Percentiles rank a stretch among this genome's conserved stretches.
These are phyloP conservation scores for Davidsoniella neocaledoniae DNA, from an alignment of 2,329 filamentous ascomycete genomes.

Conservation along the genomic window DNA sequence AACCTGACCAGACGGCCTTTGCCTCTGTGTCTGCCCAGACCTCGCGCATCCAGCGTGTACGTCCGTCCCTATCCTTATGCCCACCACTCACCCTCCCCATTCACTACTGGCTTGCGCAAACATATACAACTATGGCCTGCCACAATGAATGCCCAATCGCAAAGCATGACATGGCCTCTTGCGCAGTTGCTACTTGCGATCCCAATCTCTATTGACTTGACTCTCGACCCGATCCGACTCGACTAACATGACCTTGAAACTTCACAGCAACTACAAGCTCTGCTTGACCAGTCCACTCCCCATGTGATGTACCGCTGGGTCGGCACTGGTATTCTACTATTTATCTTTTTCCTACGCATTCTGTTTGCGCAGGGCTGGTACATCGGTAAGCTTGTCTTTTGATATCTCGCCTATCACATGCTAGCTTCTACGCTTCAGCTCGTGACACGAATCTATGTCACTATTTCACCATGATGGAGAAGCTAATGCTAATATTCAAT, in stretches of 20 bases:
- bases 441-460: not conserved
- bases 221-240: not conserved
- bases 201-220: not conserved
- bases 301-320: slow-evolving; percentile 82
- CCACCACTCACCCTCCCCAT: not conserved
- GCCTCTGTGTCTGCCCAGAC: slow-evolving; percentile 78
- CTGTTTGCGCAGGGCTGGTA: slow-evolving; percentile 95
- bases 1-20: slow-evolving; percentile 84
- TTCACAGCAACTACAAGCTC: slow-evolving; percentile 73
- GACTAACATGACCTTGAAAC: not conserved
- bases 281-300: slow-evolving; percentile 85
- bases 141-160: too few species aligned
- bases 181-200: not conserved
- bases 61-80: slow-evolving; percentile 18
- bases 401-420: too few species aligned
- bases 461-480: not conserved
- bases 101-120: not conserved
- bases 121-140: not conserved
- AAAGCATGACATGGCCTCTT: not conserved
- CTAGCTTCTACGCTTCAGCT: not conserved
- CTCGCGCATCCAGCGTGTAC: slow-evolving; percentile 53
- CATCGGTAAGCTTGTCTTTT: slow-evolving; percentile 48
- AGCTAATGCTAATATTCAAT: slow-evolving; percentile 21
- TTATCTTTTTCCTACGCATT: slow-evolving; percentile 78
- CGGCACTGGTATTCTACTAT: slow-evolving; percentile 57